Evolutionary conservation across 345 rosid genomes (phyloP).

Genomic region (Bruguiera gymnorhiza): DNA sequence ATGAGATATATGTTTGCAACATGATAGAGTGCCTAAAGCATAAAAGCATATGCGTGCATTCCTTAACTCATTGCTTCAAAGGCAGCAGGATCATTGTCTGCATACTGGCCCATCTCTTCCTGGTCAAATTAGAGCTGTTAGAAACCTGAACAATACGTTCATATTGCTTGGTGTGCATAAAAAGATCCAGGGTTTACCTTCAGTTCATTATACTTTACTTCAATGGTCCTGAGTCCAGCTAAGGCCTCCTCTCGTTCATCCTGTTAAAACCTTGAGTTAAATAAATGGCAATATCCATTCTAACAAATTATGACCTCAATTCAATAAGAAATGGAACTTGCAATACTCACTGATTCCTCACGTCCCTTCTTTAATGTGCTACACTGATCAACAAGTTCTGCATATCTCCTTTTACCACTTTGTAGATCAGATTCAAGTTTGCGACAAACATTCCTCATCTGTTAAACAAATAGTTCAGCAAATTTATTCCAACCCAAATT

Average conservation of each 20-base stretch:
- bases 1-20: neutral
- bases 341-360: slow-evolving; percentile 67
- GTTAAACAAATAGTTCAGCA: slow-evolving; percentile 12
- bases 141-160: slow-evolving; percentile 4
- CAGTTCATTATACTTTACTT: slow-evolving; percentile 55
- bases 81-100: slow-evolving; percentile 94
- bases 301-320: too few species aligned
- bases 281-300: neutral
- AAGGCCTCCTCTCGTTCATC: slow-evolving; percentile 75
- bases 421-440: slow-evolving; percentile 82
- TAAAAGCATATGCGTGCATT: slow-evolving; percentile 15
- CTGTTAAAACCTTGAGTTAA: slow-evolving; percentile 25
- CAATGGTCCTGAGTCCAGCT: slow-evolving; percentile 55
- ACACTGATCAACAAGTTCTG: slow-evolving; percentile 65
- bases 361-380: slow-evolving; percentile 72
- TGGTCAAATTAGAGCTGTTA: neutral
- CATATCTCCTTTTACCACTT: slow-evolving; percentile 57
- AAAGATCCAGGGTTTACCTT: slow-evolving; percentile 42
- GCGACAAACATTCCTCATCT: slow-evolving; percentile 63
- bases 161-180: neutral
- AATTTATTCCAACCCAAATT: neutral
- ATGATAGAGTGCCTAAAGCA: neutral
- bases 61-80: slow-evolving; percentile 76
- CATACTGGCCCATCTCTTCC: slow-evolving; percentile 37
- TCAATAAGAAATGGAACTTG: neutral